A percentile compares a stretch with the other conserved stretches of the same genome.
Evolutionary conservation across 129 eudicot genomes (phyloP).

Genomic region (Lonicera japonica): DNA sequence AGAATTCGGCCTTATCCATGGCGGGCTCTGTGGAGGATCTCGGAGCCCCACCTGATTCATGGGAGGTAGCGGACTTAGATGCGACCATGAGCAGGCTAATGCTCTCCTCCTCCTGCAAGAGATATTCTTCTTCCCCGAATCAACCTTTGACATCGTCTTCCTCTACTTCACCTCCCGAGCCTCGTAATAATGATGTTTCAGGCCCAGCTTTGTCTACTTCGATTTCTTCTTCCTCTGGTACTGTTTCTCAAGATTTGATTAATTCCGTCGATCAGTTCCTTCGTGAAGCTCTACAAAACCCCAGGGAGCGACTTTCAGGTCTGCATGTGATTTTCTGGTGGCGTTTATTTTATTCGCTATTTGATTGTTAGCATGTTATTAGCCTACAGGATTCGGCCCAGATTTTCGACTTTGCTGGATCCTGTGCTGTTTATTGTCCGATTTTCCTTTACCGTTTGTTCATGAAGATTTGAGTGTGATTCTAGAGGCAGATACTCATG

Average conservation of each 20-base stretch:
- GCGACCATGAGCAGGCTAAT: background rate
- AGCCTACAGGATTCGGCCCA: too few relatives aligned
- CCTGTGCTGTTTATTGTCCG: too few relatives aligned
- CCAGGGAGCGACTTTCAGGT: conserved; percentile 90
- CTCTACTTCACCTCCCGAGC: conserved; percentile 6
- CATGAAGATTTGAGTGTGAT: too few relatives aligned
- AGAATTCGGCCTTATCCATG: background rate
- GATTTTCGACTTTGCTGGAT: too few relatives aligned
- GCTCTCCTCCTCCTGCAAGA: background rate
- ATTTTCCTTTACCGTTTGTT: too few relatives aligned
- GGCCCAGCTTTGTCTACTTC: conserved; percentile 12
- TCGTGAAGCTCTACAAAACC: conserved; percentile 88
- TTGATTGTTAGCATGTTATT: too few relatives aligned
- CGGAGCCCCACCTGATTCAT: conserved; percentile 1
- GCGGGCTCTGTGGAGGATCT: background rate
- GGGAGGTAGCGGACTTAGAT: conserved; percentile 1
- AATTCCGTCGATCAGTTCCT: conserved; percentile 85
- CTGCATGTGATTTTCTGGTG: background rate
- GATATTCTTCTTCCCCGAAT: background rate
- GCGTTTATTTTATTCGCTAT: background rate
- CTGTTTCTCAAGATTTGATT: conserved; percentile 30
- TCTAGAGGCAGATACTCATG: too few relatives aligned
- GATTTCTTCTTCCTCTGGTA: conserved; percentile 16
- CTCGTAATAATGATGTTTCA: conserved; percentile 1
- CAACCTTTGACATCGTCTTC: background rate